Conservation (phyloP, 164 flowering plant species). For the Cinnamomum chago region DNA sequence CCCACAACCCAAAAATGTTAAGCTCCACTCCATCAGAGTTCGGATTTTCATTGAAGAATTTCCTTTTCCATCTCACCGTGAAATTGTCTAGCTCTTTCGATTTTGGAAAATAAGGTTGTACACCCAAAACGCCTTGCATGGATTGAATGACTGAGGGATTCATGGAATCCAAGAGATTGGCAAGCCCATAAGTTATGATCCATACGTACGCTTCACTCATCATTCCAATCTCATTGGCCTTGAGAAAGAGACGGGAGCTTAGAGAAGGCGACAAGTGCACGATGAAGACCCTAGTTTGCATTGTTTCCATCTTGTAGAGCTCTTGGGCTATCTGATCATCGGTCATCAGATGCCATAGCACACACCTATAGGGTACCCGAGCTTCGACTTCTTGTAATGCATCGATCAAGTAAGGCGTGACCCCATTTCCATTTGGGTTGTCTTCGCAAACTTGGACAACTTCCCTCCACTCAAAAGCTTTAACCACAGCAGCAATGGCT, state of each 20-base stretch:
- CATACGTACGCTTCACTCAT: conserved; percentile 43
- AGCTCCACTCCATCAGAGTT: neutral
- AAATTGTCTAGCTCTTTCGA: conserved; percentile 21
- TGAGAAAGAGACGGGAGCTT: conserved; percentile 21
- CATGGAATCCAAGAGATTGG: conserved; percentile 9
- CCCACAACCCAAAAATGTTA: conserved; percentile 17
- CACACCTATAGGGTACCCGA: conserved; percentile 27
- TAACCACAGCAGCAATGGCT: conserved; percentile 24
- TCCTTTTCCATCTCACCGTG: conserved; percentile 24
- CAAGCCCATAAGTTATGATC: conserved; percentile 35
- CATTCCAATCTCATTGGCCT: conserved; percentile 29
- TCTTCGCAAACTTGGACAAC: conserved; percentile 29
- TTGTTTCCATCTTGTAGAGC: conserved; percentile 31
- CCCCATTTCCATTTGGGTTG: conserved; percentile 23
- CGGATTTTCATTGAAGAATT: conserved; percentile 20
- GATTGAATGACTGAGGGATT: conserved; percentile 16
- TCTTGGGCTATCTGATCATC: conserved; percentile 31
- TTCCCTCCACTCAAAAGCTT: conserved; percentile 30
- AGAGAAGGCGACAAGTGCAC: conserved; percentile 27
- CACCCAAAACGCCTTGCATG: conserved; percentile 46
- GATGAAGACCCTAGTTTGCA: conserved; percentile 36
- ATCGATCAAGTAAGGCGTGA: conserved; percentile 24
- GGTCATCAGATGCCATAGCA: conserved; percentile 21
- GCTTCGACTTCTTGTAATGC: conserved; percentile 24
- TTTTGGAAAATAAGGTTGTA: conserved; percentile 24